A percentile compares a stretch with the other conserved stretches of the same genome.
These are phyloP conservation scores for Tirmania nivea DNA, from an alignment of 495 filamentous ascomycete species.

Conservation along the genomic window DNA sequence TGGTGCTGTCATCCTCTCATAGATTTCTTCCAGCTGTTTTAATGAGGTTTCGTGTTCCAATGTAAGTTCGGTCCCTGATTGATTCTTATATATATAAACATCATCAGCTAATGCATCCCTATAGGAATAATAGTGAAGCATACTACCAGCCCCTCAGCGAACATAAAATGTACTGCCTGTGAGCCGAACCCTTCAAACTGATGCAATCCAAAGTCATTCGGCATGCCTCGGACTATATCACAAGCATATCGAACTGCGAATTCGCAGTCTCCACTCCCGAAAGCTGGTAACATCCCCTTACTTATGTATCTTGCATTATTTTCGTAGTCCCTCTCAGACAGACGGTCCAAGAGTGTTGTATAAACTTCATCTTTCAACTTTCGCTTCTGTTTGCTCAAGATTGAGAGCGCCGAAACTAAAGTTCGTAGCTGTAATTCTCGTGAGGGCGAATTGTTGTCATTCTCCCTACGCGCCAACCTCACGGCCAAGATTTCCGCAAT, in stretches of 20 bases:
- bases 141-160: slow-evolving; percentile 19
- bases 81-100: too few species aligned
- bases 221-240: slow-evolving; percentile 15
- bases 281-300: slow-evolving; percentile 2
- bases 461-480: slow-evolving; percentile 15
- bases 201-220: slow-evolving; percentile 3
- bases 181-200: not conserved
- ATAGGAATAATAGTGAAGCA: not conserved
- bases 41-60: too few species aligned
- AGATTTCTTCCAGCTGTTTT: slow-evolving; percentile 9
- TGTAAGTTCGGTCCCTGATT: too few species aligned
- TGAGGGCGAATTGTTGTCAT: slow-evolving; percentile 12
- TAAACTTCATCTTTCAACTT: slow-evolving; percentile 12
- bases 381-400: slow-evolving; percentile 11
- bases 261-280: slow-evolving; percentile 14
- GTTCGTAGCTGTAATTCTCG: slow-evolving; percentile 18
- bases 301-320: slow-evolving; percentile 8
- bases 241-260: slow-evolving; percentile 19
- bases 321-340: slow-evolving; percentile 17
- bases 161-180: slow-evolving; percentile 18
- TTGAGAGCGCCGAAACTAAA: slow-evolving; percentile 15
- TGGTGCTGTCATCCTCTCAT: slow-evolving; percentile 12
- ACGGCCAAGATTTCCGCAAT: slow-evolving; percentile 15
- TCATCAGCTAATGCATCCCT: too few species aligned
- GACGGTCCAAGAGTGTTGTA: slow-evolving; percentile 13